Base-by-base conservation (phyloP, 768 basidiomycete species). In the Pleurotus pulmonarius region DNA sequence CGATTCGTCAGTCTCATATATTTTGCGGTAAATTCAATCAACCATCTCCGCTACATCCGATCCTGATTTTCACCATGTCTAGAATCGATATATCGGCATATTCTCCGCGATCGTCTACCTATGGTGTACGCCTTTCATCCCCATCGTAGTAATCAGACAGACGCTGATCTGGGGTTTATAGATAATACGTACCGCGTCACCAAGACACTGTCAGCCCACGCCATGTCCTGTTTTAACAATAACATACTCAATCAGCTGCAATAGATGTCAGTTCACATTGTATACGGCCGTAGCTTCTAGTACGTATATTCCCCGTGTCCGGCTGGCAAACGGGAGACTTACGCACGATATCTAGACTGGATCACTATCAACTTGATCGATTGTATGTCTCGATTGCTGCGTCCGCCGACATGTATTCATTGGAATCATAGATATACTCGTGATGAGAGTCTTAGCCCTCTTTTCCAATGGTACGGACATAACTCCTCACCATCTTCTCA, bases 361-460 rank as follows among this genome's bases (percentile, higher is more conserved):
- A 53, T 53, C 16, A 53, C 51, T 11, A 53, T 53, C 6, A 53
- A 53, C 24, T 53, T 53, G 51, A 53, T 53, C 22, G 51, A 53
- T 41, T 53, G 51, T 53, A n/a, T 15, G 51, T 15, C 37, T 15
- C 51, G 8, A 6, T 38, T 24, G 13, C 8, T 18, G 6, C 39
- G 0, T 15, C 5, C 20, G 1, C 15, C 20, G 51, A n/a, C 22
- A 18, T 16, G 20, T n/a, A 5, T 24, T 53, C 39, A n/a, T 41
- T 13, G 49, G 15, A 15, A 12, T 3, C 34, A 2, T 44, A 53
- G 51, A 53, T 25, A 53, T 53, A 18, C 51, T 53, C 11, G 24
- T 53, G n/a, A 43, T 53, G 51, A 37, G 51, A 37, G 51, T 53
- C 9, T 24, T 53, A 15, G 51, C 51, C 13, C 51, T 53, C 4